Conservation (phyloP, 2,329 filamentous ascomycete species). For the Cladobotryum protrusum region DNA sequence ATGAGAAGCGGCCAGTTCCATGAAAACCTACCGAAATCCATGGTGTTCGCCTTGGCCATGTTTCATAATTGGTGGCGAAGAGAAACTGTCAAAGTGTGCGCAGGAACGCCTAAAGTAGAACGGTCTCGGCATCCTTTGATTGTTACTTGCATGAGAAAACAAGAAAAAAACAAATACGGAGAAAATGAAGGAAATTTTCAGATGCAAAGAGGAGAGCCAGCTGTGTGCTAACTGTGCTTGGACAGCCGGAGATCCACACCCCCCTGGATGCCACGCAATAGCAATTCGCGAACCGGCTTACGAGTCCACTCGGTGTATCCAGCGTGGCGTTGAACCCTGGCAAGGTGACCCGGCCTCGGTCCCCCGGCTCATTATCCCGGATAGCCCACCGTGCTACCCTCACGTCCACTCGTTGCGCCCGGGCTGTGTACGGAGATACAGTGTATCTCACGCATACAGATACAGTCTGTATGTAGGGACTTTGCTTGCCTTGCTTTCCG, state of each 20-base stretch:
- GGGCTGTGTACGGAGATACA: neutral
- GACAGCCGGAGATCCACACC: neutral
- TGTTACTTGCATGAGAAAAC: too few relatives aligned
- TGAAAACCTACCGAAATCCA: too few relatives aligned
- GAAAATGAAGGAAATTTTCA: too few relatives aligned
- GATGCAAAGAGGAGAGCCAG: too few relatives aligned
- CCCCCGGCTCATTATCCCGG: constrained; percentile 2
- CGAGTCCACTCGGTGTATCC: constrained; percentile 7
- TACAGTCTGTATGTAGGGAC: neutral
- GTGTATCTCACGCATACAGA: neutral
- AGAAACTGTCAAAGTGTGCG: too few relatives aligned
- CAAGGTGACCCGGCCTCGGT: neutral
- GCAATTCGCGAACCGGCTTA: neutral
- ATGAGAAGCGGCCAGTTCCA: too few relatives aligned
- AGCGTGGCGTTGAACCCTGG: constrained; percentile 8
- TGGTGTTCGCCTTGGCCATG: too few relatives aligned
- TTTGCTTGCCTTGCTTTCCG: neutral
- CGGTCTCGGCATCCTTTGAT: too few relatives aligned
- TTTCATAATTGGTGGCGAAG: too few relatives aligned
- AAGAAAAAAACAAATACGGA: too few relatives aligned
- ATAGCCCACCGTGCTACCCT: neutral
- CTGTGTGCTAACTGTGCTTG: neutral
- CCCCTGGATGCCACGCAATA: constrained; percentile 5
- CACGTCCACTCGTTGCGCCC: neutral
- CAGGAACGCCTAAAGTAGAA: too few relatives aligned